Evolutionary conservation across 768 basidiomycete genomes (phyloP), one percentile per base, ranked within the genome.

Genomic region (Tricholoma hemisulphureum): DNA sequence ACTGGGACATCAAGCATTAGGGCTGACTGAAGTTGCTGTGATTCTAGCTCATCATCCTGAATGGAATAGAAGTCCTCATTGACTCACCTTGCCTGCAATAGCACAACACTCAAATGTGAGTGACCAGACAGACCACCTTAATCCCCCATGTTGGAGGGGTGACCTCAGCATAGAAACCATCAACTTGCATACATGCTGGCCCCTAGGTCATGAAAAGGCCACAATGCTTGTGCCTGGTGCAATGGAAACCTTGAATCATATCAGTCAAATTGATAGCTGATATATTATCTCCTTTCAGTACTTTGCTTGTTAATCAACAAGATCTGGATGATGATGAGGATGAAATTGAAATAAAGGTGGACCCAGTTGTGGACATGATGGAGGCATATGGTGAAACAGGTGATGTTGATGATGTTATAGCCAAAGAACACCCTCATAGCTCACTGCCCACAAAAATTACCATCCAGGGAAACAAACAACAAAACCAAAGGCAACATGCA

Each of bases 11-110:
- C 66, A 73, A 1, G 53, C 73, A 3, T 58, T 69, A 18, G 70
- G 70, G 9, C 67, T 72, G 0, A 70, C 66, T 0, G 69, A 77
- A 39, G 67, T 73, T 1, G 56, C 67, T 0, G 69, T 61, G 16
- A 79, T 79, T n/a, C 68, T 77, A 6, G 71, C 66, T 0, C 57
- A 67, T 45, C 63, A 73, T 55, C 75, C 75, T 1, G 61, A 77
- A 2, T 79, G 77, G 75, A 76, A 77, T 52, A 61, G 67, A 0
- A 34, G 64, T 4, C 73, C 75, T 18, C 69, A 69, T 2, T 67
- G 71, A 0, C 66, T 79, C 2, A 67, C 68, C 49, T 60, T 76
- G 0, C 72, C 70, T 8, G 57, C 62, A 1, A 51, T 74, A 0
- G 55, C 66, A 11, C 60, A 64, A 8, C n/a, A n/a, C n/a, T n/a